These are phyloP conservation scores for Lepidium didymum DNA, from an alignment of 345 rosid genomes.

Conservation along the genomic window DNA sequence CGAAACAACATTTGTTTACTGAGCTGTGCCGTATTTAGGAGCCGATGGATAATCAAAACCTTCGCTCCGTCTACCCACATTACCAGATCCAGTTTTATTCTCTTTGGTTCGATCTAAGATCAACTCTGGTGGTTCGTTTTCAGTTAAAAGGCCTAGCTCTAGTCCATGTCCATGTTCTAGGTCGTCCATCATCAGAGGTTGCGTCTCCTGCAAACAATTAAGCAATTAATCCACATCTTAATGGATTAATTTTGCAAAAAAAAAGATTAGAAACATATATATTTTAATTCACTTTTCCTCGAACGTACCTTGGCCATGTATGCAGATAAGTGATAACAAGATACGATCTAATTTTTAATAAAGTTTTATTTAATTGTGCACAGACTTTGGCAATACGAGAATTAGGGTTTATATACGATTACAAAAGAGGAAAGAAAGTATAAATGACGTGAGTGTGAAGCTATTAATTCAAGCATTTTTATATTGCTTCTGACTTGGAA, in stretches of 20 bases:
- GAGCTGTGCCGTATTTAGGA: background rate
- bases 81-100: background rate
- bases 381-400: background rate
- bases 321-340: background rate
- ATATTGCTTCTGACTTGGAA: constrained; percentile 19
- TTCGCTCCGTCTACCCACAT: constrained; percentile 8
- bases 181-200: background rate
- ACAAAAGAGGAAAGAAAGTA: background rate
- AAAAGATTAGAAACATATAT: no score
- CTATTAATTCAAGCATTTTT: constrained; percentile 14
- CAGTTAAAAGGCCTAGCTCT: background rate
- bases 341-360: background rate
- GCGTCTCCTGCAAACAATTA: background rate
- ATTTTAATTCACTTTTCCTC: background rate
- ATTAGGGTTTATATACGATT: constrained; percentile 1
- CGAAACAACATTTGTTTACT: background rate
- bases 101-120: background rate
- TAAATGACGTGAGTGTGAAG: background rate
- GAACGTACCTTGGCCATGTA: constrained; percentile 14
- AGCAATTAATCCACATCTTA: no score
- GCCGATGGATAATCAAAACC: background rate
- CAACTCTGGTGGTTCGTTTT: background rate
- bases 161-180: background rate
- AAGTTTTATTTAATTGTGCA: background rate
- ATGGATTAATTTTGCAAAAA: no score